These are phyloP conservation scores for Micromonas pusilla DNA, from an alignment of 139 green algal species.

Conservation along the genomic window DNA sequence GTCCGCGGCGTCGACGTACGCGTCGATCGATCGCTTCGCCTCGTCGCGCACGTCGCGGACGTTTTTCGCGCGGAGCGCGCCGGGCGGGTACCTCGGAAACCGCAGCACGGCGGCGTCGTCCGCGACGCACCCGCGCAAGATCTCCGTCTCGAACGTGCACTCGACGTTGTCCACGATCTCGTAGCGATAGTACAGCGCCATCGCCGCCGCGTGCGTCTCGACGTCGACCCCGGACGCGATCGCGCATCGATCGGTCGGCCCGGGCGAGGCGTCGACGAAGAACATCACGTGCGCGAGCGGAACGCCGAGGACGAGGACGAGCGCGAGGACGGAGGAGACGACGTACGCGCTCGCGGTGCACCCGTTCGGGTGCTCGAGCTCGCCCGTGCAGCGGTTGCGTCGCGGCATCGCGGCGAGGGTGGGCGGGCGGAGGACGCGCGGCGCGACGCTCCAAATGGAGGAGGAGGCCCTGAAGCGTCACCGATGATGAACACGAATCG, in stretches of 20 bases:
- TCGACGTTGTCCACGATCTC: background rate
- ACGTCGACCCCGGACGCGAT: background rate
- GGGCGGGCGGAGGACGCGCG: too few species aligned
- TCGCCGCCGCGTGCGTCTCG: background rate
- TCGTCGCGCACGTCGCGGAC: background rate
- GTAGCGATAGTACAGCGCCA: background rate
- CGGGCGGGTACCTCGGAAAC: background rate
- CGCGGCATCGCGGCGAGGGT: background rate
- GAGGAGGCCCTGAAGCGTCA: too few species aligned
- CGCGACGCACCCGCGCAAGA: background rate
- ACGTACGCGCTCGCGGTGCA: background rate
- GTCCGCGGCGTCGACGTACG: background rate
- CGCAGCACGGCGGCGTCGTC: background rate
- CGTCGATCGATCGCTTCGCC: background rate
- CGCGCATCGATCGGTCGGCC: background rate
- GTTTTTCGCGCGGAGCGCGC: background rate
- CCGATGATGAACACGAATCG: too few species aligned
- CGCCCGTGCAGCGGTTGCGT: background rate
- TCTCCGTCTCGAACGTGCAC: background rate
- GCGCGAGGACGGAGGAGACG: slow-evolving; percentile 17
- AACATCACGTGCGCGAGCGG: slow-evolving; percentile 15
- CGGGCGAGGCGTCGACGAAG: background rate
- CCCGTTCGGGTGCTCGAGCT: background rate
- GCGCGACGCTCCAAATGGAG: too few species aligned
- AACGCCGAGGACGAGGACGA: slow-evolving; percentile 31